Conservation (phyloP, 768 basidiomycete genomes). For the Hericium erinaceus region DNA sequence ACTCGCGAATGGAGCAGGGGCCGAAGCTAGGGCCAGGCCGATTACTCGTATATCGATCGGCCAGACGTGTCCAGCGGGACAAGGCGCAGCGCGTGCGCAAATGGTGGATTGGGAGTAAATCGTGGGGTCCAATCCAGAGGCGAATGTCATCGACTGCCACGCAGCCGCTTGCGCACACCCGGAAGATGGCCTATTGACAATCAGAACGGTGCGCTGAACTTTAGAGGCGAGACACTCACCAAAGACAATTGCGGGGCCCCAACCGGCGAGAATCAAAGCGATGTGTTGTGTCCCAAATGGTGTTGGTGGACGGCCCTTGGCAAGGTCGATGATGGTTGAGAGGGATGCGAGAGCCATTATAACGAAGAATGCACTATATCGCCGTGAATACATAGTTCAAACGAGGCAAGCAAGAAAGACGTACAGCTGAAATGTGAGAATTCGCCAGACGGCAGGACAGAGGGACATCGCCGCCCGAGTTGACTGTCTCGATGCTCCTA, state of each 20-base stretch:
- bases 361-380: slow-evolving; percentile 32
- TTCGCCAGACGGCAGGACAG: slow-evolving; percentile 36
- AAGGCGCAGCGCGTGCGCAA: no score
- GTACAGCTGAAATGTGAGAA: slow-evolving; percentile 50
- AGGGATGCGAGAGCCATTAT: slow-evolving; percentile 41
- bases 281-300: slow-evolving; percentile 61
- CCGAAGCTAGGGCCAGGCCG: no score
- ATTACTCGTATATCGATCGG: no score
- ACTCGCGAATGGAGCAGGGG: no score
- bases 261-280: slow-evolving; percentile 46
- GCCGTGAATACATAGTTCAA: not conserved
- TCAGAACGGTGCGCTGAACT: not conserved
- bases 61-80: no score
- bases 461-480: slow-evolving; percentile 18
- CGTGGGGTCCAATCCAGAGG: not conserved
- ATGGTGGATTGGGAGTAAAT: no score
- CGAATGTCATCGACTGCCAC: not conserved
- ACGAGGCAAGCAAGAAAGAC: slow-evolving; percentile 7
- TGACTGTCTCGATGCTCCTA: slow-evolving; percentile 7
- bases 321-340: slow-evolving; percentile 44
- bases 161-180: slow-evolving; percentile 11
- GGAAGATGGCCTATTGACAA: slow-evolving; percentile 27
- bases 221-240: slow-evolving; percentile 24
- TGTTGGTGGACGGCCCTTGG: slow-evolving; percentile 29
- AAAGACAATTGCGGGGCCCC: slow-evolving; percentile 50